phyloP scores from a whole-genome alignment of 495 filamentous ascomycete genomes.

The Aspergillus sclerotiicarbonarius region DNA sequence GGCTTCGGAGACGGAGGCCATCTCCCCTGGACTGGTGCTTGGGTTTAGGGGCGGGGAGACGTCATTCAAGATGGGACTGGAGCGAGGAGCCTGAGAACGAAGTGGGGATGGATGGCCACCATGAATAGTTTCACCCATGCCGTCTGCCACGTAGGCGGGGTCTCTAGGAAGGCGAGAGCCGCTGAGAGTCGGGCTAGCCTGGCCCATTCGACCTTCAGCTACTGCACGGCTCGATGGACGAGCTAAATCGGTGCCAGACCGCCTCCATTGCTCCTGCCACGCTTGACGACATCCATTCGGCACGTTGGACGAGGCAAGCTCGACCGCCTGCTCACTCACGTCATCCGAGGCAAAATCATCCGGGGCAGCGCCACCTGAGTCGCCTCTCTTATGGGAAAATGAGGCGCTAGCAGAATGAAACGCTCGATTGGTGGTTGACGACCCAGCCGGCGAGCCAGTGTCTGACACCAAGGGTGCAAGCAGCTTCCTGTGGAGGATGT shows the following conservation, averaged over 20 bases:
- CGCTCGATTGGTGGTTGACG: conserved; percentile 25
- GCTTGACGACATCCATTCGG: conserved; percentile 16
- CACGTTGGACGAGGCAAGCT: conserved; percentile 12
- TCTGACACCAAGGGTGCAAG: conserved; percentile 21
- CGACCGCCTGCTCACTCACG: conserved; percentile 21
- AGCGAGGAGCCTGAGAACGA: conserved; percentile 7
- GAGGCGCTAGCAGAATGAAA: conserved; percentile 24
- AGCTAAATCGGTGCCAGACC: conserved; percentile 10
- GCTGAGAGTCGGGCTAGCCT: conserved; percentile 11
- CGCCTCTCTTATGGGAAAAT: conserved; percentile 19
- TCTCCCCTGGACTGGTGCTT: conserved; percentile 9
- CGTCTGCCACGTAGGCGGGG: conserved; percentile 10
- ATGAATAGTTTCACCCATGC: conserved; percentile 1
- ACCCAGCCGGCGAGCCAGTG: conserved; percentile 17
- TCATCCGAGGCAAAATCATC: conserved; percentile 26
- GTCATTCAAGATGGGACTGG: conserved; percentile 15
- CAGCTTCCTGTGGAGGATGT: conserved; percentile 11
- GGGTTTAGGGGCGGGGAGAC: conserved; percentile 6
- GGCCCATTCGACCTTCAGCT: conserved; percentile 13
- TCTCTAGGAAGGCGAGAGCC: conserved; percentile 12
- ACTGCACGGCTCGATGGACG: conserved; percentile 12
- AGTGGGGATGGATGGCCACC: conserved; percentile 4
- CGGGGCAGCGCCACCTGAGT: conserved; percentile 17
- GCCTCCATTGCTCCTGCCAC: conserved; percentile 12
- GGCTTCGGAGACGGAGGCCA: conserved; percentile 6